Conservation (phyloP, 2,329 filamentous ascomycete genomes). For the Chaetoscypha palmicola region DNA sequence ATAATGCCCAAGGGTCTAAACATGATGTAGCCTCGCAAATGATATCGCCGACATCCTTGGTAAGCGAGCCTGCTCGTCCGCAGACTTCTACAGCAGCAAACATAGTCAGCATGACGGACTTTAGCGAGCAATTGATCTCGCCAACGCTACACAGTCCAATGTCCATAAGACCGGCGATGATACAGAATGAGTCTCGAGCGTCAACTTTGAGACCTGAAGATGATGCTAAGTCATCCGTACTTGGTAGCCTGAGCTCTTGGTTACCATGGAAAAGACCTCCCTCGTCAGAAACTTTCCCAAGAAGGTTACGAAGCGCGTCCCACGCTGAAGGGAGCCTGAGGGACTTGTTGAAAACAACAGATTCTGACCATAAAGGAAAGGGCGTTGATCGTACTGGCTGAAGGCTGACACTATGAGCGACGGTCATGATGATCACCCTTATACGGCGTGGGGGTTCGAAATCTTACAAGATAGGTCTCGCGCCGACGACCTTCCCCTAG, state of each 20-base stretch:
- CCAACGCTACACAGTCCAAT: slow-evolving; percentile 18
- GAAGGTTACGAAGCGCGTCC: slow-evolving; percentile 30
- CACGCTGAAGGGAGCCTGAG: slow-evolving; percentile 52
- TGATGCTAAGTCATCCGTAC: slow-evolving; percentile 18
- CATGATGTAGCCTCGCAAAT: slow-evolving; percentile 32
- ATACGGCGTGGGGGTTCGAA: too few relatives aligned
- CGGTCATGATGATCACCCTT: too few relatives aligned
- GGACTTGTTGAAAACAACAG: slow-evolving; percentile 40
- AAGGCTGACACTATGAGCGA: too few relatives aligned
- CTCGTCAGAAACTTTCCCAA: slow-evolving; percentile 17
- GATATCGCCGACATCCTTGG: slow-evolving; percentile 37
- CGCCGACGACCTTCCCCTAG: too few relatives aligned
- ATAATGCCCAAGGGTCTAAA: slow-evolving; percentile 29
- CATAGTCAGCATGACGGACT: slow-evolving; percentile 17
- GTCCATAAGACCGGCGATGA: slow-evolving; percentile 20
- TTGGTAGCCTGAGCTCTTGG: slow-evolving; percentile 28
- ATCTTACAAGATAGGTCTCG: too few relatives aligned
- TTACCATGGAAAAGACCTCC: slow-evolving; percentile 24
- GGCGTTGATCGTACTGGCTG: slow-evolving; percentile 21
- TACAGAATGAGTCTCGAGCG: slow-evolving; percentile 25
- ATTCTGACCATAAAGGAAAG: slow-evolving; percentile 30
- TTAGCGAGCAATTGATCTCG: slow-evolving; percentile 14
- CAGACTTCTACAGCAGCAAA: slow-evolving; percentile 43
- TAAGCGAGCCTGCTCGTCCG: slow-evolving; percentile 50
- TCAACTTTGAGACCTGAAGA: slow-evolving; percentile 20